phyloP scores from a whole-genome alignment of 1,139 yeast genomes.

The Geotrichum histeridarum region DNA sequence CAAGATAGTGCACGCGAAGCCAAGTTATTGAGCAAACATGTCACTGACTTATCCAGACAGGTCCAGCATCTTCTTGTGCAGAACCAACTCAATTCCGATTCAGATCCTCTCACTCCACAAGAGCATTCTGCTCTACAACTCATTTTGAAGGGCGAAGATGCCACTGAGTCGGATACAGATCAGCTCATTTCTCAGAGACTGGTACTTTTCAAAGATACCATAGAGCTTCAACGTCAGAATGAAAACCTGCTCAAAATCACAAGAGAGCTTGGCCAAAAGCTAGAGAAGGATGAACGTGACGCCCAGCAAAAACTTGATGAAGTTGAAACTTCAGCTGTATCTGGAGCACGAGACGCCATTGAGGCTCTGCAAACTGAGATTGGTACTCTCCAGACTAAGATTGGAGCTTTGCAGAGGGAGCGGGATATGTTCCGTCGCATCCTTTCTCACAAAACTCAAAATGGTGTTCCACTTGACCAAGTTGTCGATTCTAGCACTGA shows the following conservation, averaged over 20 bases:
- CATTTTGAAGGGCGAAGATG: constrained; percentile 36
- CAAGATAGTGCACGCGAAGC: constrained; percentile 34
- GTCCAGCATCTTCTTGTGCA: constrained; percentile 68
- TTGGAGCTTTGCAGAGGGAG: constrained; percentile 55
- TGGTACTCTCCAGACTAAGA: constrained; percentile 46
- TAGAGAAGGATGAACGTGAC: constrained; percentile 53
- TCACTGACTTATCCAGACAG: constrained; percentile 73
- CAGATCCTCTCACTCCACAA: constrained; percentile 49
- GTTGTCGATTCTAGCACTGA: constrained; percentile 18
- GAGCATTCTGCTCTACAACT: constrained; percentile 53
- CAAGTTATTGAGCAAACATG: constrained; percentile 47
- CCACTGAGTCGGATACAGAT: constrained; percentile 59
- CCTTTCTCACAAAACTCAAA: constrained; percentile 30
- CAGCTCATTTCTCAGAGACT: constrained; percentile 65
- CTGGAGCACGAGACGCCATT: constrained; percentile 75
- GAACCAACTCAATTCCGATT: constrained; percentile 49
- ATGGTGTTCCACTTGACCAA: constrained; percentile 21
- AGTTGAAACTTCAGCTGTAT: constrained; percentile 55
- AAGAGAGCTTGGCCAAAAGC: constrained; percentile 60
- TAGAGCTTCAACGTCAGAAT: constrained; percentile 69
- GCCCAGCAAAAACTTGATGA: constrained; percentile 44
- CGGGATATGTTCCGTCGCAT: constrained; percentile 59
- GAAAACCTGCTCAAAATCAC: constrained; percentile 62
- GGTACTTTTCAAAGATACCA: constrained; percentile 59
- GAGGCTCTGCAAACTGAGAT: constrained; percentile 60